Percentiles rank a stretch among this genome's conserved stretches.
phyloP scores from a whole-genome alignment of 257 asterid species.

The Nicotiana tabacum region DNA sequence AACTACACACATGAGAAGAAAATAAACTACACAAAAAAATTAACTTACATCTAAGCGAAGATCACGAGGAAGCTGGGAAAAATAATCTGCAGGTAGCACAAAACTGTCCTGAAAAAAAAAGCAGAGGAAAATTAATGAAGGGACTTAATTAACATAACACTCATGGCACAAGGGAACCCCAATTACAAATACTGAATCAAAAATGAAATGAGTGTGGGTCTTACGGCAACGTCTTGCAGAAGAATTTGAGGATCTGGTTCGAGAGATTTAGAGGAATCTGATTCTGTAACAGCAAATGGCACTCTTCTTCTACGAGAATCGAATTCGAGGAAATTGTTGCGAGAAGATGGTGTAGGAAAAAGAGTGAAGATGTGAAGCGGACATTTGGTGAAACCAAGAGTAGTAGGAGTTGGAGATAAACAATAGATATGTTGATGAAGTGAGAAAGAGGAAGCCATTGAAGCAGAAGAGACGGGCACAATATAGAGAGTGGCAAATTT shows the following conservation, averaged over 20 bases:
- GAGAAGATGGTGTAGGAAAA: constrained; percentile 11
- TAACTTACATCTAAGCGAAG: constrained; percentile 85
- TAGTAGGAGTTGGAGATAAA: constrained; percentile 22
- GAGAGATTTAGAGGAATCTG: constrained; percentile 60
- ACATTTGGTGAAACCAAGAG: constrained; percentile 18
- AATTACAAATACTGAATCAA: not conserved
- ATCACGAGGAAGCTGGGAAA: constrained; percentile 73
- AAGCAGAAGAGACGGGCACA: not conserved
- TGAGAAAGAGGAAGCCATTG: constrained; percentile 41
- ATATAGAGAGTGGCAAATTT: not conserved
- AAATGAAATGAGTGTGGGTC: not conserved
- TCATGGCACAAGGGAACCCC: no score
- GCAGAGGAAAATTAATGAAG: not conserved
- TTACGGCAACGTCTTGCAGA: constrained; percentile 68
- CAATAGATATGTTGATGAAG: constrained; percentile 36
- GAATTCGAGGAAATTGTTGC: constrained; percentile 27
- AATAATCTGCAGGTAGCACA: constrained; percentile 74
- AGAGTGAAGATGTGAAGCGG: constrained; percentile 24
- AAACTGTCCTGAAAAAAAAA: constrained; percentile 48
- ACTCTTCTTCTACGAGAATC: constrained; percentile 19
- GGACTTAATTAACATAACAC: not conserved
- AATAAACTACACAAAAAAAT: not conserved
- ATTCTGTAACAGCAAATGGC: constrained; percentile 59
- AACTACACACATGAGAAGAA: not conserved
- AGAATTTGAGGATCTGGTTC: constrained; percentile 55